Conservation (phyloP, 805 yeast species). For the Helenozyma baotianmanensis region DNA sequence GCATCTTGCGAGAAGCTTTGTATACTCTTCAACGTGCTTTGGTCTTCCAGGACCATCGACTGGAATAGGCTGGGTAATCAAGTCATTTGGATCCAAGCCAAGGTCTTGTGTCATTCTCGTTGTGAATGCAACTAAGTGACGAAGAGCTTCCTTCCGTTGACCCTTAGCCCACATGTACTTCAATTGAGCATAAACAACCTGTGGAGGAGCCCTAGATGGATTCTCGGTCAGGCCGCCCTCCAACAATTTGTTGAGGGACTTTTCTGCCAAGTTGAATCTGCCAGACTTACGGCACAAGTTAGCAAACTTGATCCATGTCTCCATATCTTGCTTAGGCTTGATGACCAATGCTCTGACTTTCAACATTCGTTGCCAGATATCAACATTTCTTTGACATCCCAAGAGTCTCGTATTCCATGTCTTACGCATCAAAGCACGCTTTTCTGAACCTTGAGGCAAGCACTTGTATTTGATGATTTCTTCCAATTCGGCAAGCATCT, state of each 20-base stretch:
- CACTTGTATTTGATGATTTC: slow-evolving; percentile 88
- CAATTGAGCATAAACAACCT: slow-evolving; percentile 93
- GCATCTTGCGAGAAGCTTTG: slow-evolving; percentile 84
- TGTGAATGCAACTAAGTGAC: slow-evolving; percentile 84
- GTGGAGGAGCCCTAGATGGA: slow-evolving; percentile 86
- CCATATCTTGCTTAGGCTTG: slow-evolving; percentile 94
- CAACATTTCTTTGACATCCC: slow-evolving; percentile 96
- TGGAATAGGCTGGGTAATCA: slow-evolving; percentile 82
- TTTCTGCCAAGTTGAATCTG: slow-evolving; percentile 86
- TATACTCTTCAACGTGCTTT: slow-evolving; percentile 75
- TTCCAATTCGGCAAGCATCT: slow-evolving; percentile 94
- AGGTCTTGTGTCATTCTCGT: slow-evolving; percentile 85
- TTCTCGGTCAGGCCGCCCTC: slow-evolving; percentile 65
- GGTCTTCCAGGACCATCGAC: slow-evolving; percentile 66
- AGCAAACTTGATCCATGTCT: slow-evolving; percentile 97
- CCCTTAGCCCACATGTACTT: slow-evolving; percentile 98
- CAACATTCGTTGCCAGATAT: slow-evolving; percentile 96
- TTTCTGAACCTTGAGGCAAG: slow-evolving; percentile 77
- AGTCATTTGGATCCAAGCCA: slow-evolving; percentile 80
- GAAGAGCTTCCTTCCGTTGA: slow-evolving; percentile 77
- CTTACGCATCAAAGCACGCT: slow-evolving; percentile 70
- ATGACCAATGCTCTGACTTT: slow-evolving; percentile 91
- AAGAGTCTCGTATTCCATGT: slow-evolving; percentile 92
- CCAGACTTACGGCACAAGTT: slow-evolving; percentile 93
- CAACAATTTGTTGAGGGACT: slow-evolving; percentile 72